phyloP scores from a whole-genome alignment of 2,329 filamentous ascomycete genomes.

The Aspergillus brunneoviolaceus region DNA sequence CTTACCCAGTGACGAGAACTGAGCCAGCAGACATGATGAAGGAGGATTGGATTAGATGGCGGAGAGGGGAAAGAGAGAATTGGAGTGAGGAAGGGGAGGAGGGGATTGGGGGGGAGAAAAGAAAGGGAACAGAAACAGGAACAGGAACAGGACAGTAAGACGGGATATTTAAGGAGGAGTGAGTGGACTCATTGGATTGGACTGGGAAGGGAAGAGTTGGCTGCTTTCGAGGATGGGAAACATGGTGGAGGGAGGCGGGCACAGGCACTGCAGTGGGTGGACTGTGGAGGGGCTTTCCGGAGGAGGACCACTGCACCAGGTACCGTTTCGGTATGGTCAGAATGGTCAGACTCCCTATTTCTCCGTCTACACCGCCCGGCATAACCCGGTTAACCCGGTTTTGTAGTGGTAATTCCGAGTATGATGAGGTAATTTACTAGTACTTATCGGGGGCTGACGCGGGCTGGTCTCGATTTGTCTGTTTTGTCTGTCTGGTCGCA shows the following conservation, averaged over 20 bases:
- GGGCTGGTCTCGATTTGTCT: background rate
- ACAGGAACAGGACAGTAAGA: slow-evolving; percentile 10
- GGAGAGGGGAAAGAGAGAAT: background rate
- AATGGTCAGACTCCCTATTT: background rate
- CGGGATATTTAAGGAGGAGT: slow-evolving; percentile 18
- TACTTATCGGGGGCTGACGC: background rate
- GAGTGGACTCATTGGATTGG: too few species aligned
- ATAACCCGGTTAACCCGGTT: background rate
- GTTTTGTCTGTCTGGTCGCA: too few species aligned
- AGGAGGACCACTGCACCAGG: background rate
- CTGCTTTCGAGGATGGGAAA: slow-evolving; percentile 3
- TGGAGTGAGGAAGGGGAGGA: slow-evolving; percentile 6
- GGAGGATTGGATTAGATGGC: slow-evolving; percentile 6
- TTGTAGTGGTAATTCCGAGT: background rate
- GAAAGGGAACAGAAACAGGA: slow-evolving; percentile 7
- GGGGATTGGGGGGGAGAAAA: slow-evolving; percentile 10
- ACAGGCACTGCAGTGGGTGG: background rate
- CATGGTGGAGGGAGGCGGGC: background rate
- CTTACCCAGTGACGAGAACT: slow-evolving; percentile 89
- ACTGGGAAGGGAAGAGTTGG: too few species aligned
- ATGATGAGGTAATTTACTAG: too few species aligned
- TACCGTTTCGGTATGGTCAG: background rate
- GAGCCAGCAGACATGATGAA: slow-evolving; percentile 74
- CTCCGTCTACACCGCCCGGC: background rate
- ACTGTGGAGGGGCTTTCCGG: background rate